Evolutionary conservation across 768 basidiomycete species (phyloP), one percentile per base, ranked within the genome.

Genomic region (Rhodotorula babjevae): DNA sequence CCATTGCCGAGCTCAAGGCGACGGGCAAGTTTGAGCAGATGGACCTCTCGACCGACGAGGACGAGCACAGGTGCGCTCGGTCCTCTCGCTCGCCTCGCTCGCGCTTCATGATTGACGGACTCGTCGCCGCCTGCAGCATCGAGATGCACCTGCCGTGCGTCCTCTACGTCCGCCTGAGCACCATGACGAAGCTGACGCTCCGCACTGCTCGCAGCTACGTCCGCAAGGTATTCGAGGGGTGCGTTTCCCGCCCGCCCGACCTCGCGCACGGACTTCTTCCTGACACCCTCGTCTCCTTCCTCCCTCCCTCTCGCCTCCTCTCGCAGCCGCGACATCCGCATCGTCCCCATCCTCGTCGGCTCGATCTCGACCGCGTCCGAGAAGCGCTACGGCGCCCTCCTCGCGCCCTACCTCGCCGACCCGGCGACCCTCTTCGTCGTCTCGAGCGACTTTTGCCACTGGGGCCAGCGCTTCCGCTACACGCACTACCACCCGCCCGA

Each of bases 401-500:
- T 99, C 4, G 91, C 90, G 0, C 89, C 90, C 0, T 94, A 91
- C 81, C 85, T 97, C 63, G 84, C 85, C 7, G 83, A 87, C 71
- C 86, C 88, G 3, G 87, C 89, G 71, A 97, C 93, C 0, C 84
- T 98, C 72, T 93, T 88, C 77, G 88, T 98, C 57, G 85, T 96
- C 63, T 97, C 94, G 10, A 92, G 90, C 69, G 96, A 99, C 81
- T 99, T 99, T 80, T 98, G 96, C 79, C 96, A 99, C 80, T 99
- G 96, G 94, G 93, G 93, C 19, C 84, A 84, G 14, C 86, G 92
- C 58, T 96, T 93, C 80, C 86, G 86, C 23, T 95, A 93, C 82
- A 94, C 92, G 0, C 87, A 87, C 80, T 95, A 94, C 82, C 91
- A 90, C 75, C 88, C 91, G 33, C 80, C 81, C 27, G 68, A 74